phyloP scores from a whole-genome alignment of 768 basidiomycete genomes.

The Suillus fuscotomentosus region DNA sequence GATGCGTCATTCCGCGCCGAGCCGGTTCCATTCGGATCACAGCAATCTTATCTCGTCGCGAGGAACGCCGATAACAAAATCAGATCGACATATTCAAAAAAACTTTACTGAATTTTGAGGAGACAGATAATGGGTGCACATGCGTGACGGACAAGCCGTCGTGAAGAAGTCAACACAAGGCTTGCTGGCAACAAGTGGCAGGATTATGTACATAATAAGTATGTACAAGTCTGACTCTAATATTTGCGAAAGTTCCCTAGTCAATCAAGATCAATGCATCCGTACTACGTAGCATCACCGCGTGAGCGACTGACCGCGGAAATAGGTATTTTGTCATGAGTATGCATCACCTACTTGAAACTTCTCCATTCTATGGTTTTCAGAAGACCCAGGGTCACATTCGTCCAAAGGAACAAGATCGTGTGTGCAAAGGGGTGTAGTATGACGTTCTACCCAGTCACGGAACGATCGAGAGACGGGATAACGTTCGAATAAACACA shows the following conservation, averaged over 20 bases:
- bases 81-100: background rate
- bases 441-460: background rate
- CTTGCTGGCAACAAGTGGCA: background rate
- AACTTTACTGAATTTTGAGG: background rate
- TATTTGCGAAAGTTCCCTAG: background rate
- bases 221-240: background rate
- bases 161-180: background rate
- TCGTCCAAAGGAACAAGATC: background rate
- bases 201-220: background rate
- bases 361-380: background rate
- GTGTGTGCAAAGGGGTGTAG: background rate
- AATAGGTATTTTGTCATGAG: constrained; percentile 7
- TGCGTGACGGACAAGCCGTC: background rate
- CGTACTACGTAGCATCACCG: background rate
- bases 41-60: constrained; percentile 24
- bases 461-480: background rate
- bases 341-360: background rate
- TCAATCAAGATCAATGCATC: background rate
- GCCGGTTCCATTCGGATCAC: constrained; percentile 26
- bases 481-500: background rate
- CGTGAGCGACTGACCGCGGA: constrained; percentile 1
- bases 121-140: background rate
- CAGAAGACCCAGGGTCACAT: background rate
- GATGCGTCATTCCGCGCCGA: constrained; percentile 27
- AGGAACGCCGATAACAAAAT: constrained; percentile 10